Percentiles rank a stretch among this genome's conserved stretches.
phyloP scores from a whole-genome alignment of 2,329 filamentous ascomycete genomes.

The Fusarium sp. region DNA sequence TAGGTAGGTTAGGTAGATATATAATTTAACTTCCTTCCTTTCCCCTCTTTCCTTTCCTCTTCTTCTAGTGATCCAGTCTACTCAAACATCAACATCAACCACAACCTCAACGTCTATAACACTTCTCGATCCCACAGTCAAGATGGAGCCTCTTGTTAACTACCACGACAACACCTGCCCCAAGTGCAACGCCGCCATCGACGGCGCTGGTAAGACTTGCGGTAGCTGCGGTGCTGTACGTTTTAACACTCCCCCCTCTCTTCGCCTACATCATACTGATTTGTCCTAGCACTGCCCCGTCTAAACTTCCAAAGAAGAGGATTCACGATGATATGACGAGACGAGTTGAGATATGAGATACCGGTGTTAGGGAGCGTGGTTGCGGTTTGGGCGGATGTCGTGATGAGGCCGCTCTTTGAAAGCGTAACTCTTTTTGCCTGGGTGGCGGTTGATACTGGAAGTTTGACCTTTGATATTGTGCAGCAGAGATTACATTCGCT shows the following conservation, averaged over 20 bases:
- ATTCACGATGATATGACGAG: slow-evolving; percentile 27
- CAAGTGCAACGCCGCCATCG: slow-evolving; percentile 64
- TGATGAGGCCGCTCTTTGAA: slow-evolving; percentile 24
- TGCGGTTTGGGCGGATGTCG: slow-evolving; percentile 19
- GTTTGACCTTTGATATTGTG: background rate
- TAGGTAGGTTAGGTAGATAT: background rate
- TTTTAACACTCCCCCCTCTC: slow-evolving; percentile 16
- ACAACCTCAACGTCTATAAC: background rate
- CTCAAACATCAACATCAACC: background rate
- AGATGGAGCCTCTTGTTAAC: slow-evolving; percentile 53
- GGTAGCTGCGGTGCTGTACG: slow-evolving; percentile 67
- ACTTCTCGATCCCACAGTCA: slow-evolving; percentile 3
- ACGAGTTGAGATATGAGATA: slow-evolving; percentile 14
- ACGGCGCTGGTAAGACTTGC: slow-evolving; percentile 63
- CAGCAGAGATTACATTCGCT: slow-evolving; percentile 21
- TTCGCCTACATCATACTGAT: slow-evolving; percentile 7
- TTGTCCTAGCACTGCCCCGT: slow-evolving; percentile 43
- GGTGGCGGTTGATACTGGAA: background rate
- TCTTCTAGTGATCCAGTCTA: background rate
- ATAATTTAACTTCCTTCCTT: background rate
- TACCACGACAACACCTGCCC: slow-evolving; percentile 59
- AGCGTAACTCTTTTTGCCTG: slow-evolving; percentile 34
- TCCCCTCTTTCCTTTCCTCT: background rate
- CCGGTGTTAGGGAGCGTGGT: slow-evolving; percentile 11
- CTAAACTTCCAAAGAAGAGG: slow-evolving; percentile 23